These are phyloP conservation scores for Leccinum laetum DNA, from an alignment of 1,284 basidiomycete genomes.

Conservation along the genomic window DNA sequence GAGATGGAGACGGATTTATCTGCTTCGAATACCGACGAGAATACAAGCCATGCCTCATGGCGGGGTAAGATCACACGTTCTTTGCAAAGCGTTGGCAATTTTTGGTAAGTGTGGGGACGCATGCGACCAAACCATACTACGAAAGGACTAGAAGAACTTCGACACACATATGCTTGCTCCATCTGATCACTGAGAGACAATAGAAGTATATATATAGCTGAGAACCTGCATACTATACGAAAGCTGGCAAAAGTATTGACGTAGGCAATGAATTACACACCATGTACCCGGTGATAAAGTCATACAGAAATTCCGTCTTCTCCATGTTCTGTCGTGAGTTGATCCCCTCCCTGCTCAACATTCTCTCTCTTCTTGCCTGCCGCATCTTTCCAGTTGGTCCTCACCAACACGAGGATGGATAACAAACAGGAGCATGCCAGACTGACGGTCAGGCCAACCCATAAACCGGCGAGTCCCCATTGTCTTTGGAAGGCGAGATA, in stretches of 20 bases:
- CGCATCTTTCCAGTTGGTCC: constrained; percentile 16
- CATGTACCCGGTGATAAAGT: background rate
- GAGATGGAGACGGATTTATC: background rate
- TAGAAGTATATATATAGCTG: background rate
- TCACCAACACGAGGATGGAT: constrained; percentile 20
- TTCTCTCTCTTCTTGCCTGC: background rate
- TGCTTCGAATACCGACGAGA: background rate
- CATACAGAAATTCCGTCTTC: background rate
- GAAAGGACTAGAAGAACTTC: background rate
- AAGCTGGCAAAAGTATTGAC: background rate
- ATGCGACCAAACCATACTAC: background rate
- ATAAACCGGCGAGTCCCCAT: constrained; percentile 30
- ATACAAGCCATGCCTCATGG: background rate
- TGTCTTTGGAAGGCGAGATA: constrained; percentile 23
- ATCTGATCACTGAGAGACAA: background rate
- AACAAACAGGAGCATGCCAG: constrained; percentile 22
- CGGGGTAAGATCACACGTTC: background rate
- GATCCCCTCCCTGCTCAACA: background rate
- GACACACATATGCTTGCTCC: background rate
- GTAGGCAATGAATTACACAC: background rate
- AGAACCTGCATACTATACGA: background rate
- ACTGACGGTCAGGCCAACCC: constrained; percentile 25
- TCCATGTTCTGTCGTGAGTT: background rate
- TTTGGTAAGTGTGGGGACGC: background rate
- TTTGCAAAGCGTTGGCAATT: background rate